Evolutionary conservation across 2,329 filamentous ascomycete species (phyloP).

Genomic region (Phyllosticta citriasiana): DNA sequence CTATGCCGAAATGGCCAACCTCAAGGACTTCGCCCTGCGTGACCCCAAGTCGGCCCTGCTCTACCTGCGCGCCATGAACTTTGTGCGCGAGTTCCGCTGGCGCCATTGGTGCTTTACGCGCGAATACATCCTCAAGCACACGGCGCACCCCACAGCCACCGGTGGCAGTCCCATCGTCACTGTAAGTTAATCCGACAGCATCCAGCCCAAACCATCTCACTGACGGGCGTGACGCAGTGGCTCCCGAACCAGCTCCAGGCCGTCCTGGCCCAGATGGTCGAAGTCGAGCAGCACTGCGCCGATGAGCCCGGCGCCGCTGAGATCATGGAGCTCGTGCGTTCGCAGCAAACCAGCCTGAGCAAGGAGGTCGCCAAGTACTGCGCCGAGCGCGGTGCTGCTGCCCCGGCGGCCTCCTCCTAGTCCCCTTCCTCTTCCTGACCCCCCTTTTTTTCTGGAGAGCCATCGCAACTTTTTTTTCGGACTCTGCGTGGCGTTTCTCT

Average conservation of each 20-base stretch:
- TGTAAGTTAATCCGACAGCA: conserved; percentile 19
- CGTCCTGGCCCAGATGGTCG: conserved; percentile 60
- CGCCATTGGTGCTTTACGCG: conserved; percentile 78
- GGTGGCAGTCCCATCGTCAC: conserved; percentile 75
- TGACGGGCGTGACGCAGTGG: conserved; percentile 41
- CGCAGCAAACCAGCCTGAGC: conserved; percentile 54
- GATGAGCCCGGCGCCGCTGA: conserved; percentile 41
- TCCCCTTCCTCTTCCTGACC: background rate
- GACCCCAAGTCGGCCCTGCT: conserved; percentile 47
- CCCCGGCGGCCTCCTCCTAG: background rate
- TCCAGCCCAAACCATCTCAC: background rate
- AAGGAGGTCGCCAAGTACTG: conserved; percentile 73
- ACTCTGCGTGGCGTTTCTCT: conserved; percentile 3
- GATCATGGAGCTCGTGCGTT: conserved; percentile 57
- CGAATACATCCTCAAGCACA: conserved; percentile 75
- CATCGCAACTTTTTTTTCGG: conserved; percentile 1
- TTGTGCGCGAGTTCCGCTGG: conserved; percentile 75
- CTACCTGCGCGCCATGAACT: conserved; percentile 49
- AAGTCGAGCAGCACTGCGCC: conserved; percentile 42
- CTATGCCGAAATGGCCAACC: conserved; percentile 39
- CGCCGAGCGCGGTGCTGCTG: conserved; percentile 33
- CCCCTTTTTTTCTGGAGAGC: background rate
- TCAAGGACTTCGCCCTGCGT: conserved; percentile 52
- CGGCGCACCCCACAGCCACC: conserved; percentile 65
- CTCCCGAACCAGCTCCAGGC: conserved; percentile 71